Base-by-base conservation (phyloP, 2,329 filamentous ascomycete genomes). In the Dendrostoma leiphaemia region DNA sequence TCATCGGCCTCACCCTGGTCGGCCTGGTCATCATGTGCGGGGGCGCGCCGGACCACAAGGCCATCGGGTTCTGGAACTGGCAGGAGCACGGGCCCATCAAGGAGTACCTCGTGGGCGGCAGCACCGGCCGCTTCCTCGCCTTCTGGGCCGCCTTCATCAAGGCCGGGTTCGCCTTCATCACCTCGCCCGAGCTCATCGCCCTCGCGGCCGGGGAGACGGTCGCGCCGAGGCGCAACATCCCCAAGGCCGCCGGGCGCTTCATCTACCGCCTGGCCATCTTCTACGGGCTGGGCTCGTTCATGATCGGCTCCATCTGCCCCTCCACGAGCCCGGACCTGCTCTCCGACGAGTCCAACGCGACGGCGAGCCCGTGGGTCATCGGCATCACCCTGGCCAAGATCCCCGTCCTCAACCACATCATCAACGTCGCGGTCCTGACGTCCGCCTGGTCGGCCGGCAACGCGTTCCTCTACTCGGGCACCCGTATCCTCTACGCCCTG, bases 401-500 rank as follows among this genome's bases (percentile, higher is more conserved):
- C 61, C 70, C 73, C 2, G 79, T 76, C 1, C 77, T 90, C 2
- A 82, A 86, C 61, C 81, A 81, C 57, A 77, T 88, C 61, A 85
- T 89, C 72, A 89, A 90, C 64, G 85, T 78, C 31, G 83, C 81
- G 19, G 81, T 89, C 61, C 72, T 89, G 48, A 84, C 86, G 15
- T 86, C 83, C 6, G 86, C 85, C 2, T 83, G 81, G 76, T 83
- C 81, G 1, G 81, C 81, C 6, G 81, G 78, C 24, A 84, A 83
- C 63, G 80, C 81, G 0, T 83, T 82, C 72, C 73, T 83, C 50
- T 88, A 88, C 69, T 85, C 83, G 1, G 84, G 86, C 48, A 86
- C 83, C 38, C 83, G 88, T 64, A 83, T 90, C 19, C 74, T 91
- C 8, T 85, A 88, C 64, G 85, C 84, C 54, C 81, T 91, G 65